These are phyloP conservation scores for Wickerhamiella bombiphila DNA, from an alignment of 805 yeast genomes.

Conservation along the genomic window DNA sequence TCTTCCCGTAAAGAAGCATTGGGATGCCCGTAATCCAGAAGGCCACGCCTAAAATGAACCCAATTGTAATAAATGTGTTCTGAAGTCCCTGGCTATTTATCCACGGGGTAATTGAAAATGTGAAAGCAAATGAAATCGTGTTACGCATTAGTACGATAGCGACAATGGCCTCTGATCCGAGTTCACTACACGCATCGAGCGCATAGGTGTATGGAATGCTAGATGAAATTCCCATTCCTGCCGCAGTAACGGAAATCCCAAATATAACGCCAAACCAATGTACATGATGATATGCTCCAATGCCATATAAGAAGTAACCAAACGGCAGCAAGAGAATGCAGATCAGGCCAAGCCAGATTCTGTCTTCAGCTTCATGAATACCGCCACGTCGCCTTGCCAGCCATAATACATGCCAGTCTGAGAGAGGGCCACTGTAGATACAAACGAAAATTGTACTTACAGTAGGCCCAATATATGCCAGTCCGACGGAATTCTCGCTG, in stretches of 20 bases:
- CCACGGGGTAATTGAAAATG: slow-evolving; percentile 48
- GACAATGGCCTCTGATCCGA: slow-evolving; percentile 41
- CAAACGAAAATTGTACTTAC: slow-evolving; percentile 39
- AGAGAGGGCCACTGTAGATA: slow-evolving; percentile 33
- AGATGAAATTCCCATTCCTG: slow-evolving; percentile 40
- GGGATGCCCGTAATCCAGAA: slow-evolving; percentile 26
- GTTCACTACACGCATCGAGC: slow-evolving; percentile 41
- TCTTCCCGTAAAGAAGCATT: slow-evolving; percentile 30
- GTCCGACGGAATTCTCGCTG: slow-evolving; percentile 49
- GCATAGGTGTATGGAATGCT: slow-evolving; percentile 35
- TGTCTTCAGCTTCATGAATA: slow-evolving; percentile 40
- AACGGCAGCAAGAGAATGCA: slow-evolving; percentile 38
- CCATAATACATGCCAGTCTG: slow-evolving; percentile 36
- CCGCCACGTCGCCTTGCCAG: slow-evolving; percentile 39
- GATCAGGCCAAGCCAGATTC: slow-evolving; percentile 37
- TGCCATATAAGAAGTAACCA: slow-evolving; percentile 47
- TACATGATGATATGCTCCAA: slow-evolving; percentile 40
- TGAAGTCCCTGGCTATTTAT: slow-evolving; percentile 37
- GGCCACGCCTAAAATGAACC: slow-evolving; percentile 23
- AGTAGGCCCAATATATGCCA: slow-evolving; percentile 59
- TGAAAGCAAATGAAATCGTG: slow-evolving; percentile 41
- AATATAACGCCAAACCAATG: slow-evolving; percentile 43
- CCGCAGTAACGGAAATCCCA: slow-evolving; percentile 42
- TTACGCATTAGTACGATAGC: slow-evolving; percentile 44
- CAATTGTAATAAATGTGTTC: slow-evolving; percentile 43